These are phyloP conservation scores for Clathrospora elynae DNA, from an alignment of 2,329 filamentous ascomycete genomes.

Conservation along the genomic window DNA sequence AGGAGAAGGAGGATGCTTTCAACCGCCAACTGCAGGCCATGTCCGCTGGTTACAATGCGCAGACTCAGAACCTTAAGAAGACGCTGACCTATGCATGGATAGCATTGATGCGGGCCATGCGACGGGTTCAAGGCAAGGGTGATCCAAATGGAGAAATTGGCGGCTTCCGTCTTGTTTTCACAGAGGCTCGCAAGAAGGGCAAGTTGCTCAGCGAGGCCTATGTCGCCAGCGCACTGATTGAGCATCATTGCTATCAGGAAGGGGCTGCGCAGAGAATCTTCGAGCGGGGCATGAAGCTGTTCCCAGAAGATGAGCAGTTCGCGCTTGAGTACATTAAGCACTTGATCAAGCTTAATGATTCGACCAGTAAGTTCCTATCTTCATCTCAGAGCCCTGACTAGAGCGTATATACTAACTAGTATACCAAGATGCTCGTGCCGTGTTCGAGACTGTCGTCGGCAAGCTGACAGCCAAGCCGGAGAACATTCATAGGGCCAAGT, in stretches of 20 bases:
- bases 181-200: conserved; percentile 83
- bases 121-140: conserved; percentile 85
- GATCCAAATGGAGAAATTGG: conserved; percentile 63
- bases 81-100: conserved; percentile 96
- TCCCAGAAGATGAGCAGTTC: conserved; percentile 91
- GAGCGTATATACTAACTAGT: conserved; percentile 17
- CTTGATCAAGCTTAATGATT: conserved; percentile 87
- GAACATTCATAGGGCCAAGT: conserved; percentile 74
- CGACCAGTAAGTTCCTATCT: conserved; percentile 74
- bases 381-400: neutral
- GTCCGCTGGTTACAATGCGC: conserved; percentile 69
- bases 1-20: conserved; percentile 59
- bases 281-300: conserved; percentile 89
- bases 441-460: conserved; percentile 93
- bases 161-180: conserved; percentile 86
- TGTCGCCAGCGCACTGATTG: conserved; percentile 87
- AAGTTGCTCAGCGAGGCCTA: conserved; percentile 94
- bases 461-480: conserved; percentile 79
- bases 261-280: conserved; percentile 92
- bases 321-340: conserved; percentile 96
- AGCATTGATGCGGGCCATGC: conserved; percentile 89
- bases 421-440: conserved; percentile 79
- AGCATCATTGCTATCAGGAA: conserved; percentile 96
- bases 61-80: conserved; percentile 76
- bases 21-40: conserved; percentile 62